Evolutionary conservation across 1,284 basidiomycete genomes (phyloP).

Genomic region (Cryptococcus jaspeensis): DNA sequence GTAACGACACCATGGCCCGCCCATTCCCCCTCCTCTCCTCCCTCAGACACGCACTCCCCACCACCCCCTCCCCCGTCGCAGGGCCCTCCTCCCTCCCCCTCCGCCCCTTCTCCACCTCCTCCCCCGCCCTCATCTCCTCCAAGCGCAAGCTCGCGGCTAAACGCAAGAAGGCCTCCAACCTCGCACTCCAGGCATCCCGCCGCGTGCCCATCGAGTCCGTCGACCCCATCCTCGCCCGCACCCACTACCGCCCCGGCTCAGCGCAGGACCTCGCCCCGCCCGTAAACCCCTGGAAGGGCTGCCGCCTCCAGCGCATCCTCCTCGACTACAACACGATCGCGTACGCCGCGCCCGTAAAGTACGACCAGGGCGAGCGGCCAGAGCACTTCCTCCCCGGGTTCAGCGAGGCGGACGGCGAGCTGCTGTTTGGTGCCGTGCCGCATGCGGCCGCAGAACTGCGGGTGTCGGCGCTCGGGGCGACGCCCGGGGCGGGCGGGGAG

Average conservation of each 20-base stretch:
- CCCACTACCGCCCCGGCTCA: slow-evolving; percentile 12
- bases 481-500: slow-evolving; percentile 1
- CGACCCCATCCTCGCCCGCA: slow-evolving; percentile 29
- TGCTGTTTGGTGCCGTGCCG: slow-evolving; percentile 47
- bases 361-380: slow-evolving; percentile 34
- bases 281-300: slow-evolving; percentile 28
- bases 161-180: slow-evolving; percentile 26
- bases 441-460: slow-evolving; percentile 32
- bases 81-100: slow-evolving; percentile 4
- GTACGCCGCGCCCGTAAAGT: slow-evolving; percentile 40
- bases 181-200: slow-evolving; percentile 21
- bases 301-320: slow-evolving; percentile 24
- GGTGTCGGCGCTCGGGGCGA: slow-evolving; percentile 9
- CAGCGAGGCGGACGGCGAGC: slow-evolving; percentile 29
- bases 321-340: slow-evolving; percentile 28
- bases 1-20: slow-evolving; percentile 12
- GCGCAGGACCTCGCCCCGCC: background rate
- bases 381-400: slow-evolving; percentile 36
- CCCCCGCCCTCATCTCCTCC: slow-evolving; percentile 17
- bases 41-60: slow-evolving; percentile 1
- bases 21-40: background rate
- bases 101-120: slow-evolving; percentile 26
- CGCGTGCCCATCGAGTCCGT: slow-evolving; percentile 11
- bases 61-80: background rate
- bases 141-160: slow-evolving; percentile 29